Conservation (phyloP, 805 yeast species). For the Ogataea trehaloabstinens region DNA sequence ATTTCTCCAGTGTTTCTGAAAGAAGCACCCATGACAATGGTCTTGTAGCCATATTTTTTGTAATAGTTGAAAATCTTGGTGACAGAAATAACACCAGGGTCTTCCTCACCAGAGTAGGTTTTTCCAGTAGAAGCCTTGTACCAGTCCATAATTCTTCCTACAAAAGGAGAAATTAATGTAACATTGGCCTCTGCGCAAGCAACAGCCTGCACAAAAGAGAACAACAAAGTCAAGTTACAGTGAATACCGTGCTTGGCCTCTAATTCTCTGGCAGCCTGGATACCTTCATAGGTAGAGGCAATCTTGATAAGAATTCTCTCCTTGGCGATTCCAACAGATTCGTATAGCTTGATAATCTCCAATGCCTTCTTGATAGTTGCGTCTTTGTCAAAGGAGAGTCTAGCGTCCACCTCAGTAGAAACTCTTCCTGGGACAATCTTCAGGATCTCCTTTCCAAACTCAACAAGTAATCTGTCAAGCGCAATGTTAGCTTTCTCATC, state of each 20-base stretch:
- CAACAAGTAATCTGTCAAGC: conserved; percentile 88
- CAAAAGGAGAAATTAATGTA: conserved; percentile 97
- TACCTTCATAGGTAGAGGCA: conserved; percentile 99
- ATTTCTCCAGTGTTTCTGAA: conserved; percentile 97
- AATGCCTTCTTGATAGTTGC: conserved; percentile 93
- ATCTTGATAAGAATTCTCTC: conserved; percentile 93
- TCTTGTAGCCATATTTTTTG: conserved; percentile 93
- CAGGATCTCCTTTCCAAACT: conserved; percentile 92
- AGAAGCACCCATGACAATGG: conserved; percentile 99
- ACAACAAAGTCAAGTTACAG: conserved; percentile 91
- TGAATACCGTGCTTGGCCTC: conserved; percentile 90
- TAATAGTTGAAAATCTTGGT: conserved; percentile 91
- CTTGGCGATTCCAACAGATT: conserved; percentile 78
- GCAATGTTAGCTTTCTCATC: conserved; percentile 79
- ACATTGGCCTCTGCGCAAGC: conserved; percentile 98
- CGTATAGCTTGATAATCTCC: conserved; percentile 83
- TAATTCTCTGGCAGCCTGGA: conserved; percentile 95
- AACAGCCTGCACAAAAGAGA: conserved; percentile 96
- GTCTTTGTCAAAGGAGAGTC: conserved; percentile 92
- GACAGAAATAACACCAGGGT: conserved; percentile 96
- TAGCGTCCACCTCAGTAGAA: conserved; percentile 98
- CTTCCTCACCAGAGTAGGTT: conserved; percentile 73
- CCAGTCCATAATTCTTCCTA: conserved; percentile 99
- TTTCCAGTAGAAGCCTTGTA: conserved; percentile 92
- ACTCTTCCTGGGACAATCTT: conserved; percentile 98